Evolutionary conservation across 306 rosid genomes (phyloP), one percentile per base, ranked within the genome.

Genomic region (Ochetophila trinervis): DNA sequence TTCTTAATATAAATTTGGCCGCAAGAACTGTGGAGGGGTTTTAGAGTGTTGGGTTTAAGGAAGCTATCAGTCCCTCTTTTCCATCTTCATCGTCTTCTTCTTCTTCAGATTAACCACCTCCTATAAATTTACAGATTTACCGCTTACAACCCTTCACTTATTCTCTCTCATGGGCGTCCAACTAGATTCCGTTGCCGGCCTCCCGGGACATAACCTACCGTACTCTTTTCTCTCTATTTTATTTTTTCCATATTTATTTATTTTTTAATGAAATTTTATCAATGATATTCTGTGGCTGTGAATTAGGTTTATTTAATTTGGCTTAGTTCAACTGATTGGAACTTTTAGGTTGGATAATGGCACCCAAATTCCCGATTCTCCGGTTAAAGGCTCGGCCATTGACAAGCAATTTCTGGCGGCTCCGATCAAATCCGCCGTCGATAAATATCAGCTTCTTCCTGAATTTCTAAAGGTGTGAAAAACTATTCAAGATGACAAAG

Each of bases 401-500:
- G 89, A 92, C 65, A 83, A 75, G 76, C 83, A 88, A 60, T 66
- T 77, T 51, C 85, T 85, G 7, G 82, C 87, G 44, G 93, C 92
- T 55, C 98, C 98, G 0, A 36, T 89, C 56, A 91, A 91, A 78
- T 73, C 92, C 4, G 85, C 92, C 22, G 91, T 83, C 21, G 97
- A 89, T 73, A 93, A 93, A 74, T 93, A 54, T 71, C 87, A 87
- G 70, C 95, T 87, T 52, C 78, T 93, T 69, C 98, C 98, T 0
- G 95, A 93, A 71, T 89, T 93, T 68, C 75, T 93, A 10, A 89
- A 93, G 91, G 98, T 91, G 16, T 36, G 40, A 36, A 53, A 8
- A 40, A 2, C 3, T 5, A 2, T 30, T 0, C 13, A 32, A 8
- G 0, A 19, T 1, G 11, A 32, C 19, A 10, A 9, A 24, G 21